Conservation (phyloP, 176 grass and related monocot species). For the Pontederia paniculata region DNA sequence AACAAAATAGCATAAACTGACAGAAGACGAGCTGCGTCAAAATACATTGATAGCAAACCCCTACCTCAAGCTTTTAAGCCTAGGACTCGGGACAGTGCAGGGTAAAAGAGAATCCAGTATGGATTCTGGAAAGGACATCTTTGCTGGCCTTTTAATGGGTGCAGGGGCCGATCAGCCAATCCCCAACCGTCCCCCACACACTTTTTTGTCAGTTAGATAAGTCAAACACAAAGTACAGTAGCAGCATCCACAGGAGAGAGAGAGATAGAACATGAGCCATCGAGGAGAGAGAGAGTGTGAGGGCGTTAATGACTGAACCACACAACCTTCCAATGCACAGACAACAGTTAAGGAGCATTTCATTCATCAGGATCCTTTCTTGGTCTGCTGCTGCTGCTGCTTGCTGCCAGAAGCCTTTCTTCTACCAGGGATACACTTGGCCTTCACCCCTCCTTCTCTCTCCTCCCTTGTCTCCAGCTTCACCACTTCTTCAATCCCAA, state of each 20-base stretch:
- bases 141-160: not conserved
- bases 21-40: too few relatives aligned
- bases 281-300: not conserved
- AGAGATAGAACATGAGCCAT: not conserved
- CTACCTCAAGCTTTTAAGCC: too few relatives aligned
- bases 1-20: too few relatives aligned
- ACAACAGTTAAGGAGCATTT: not conserved
- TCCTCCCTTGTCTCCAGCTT: conserved; percentile 18
- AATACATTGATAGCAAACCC: too few relatives aligned
- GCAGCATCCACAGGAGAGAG: not conserved
- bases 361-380: conserved; percentile 10
- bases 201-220: not conserved
- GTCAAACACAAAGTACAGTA: conserved; percentile 1
- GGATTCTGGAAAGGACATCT: conserved; percentile 1
- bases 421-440: conserved; percentile 67
- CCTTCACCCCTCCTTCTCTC: conserved; percentile 34
- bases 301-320: too few relatives aligned
- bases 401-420: conserved; percentile 30
- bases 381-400: conserved; percentile 24
- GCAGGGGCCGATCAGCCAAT: not conserved
- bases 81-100: too few relatives aligned
- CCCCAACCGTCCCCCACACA: not conserved
- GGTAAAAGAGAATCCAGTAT: conserved; percentile 3
- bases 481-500: conserved; percentile 27
- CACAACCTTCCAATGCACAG: not conserved